Percentiles rank a stretch among this genome's conserved stretches.
These are phyloP conservation scores for Mortierella sp. DNA, from an alignment of 371 early-diverging fungal species.

Conservation along the genomic window DNA sequence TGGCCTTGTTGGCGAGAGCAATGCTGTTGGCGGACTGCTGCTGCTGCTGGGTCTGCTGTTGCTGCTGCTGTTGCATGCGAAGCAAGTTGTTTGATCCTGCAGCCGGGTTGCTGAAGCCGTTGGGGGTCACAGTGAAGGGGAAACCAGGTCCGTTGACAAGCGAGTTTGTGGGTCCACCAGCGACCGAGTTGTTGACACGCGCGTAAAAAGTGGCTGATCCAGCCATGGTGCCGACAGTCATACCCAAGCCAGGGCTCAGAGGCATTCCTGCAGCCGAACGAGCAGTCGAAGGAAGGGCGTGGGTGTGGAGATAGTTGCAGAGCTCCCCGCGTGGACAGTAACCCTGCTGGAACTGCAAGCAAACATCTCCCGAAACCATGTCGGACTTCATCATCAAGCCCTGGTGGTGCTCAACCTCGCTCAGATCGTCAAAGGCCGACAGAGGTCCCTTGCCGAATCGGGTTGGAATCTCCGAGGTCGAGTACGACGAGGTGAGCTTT, in stretches of 20 bases:
- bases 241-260: conserved; percentile 21
- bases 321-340: conserved; percentile 68
- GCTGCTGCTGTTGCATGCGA: conserved; percentile 27
- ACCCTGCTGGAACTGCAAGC: conserved; percentile 68
- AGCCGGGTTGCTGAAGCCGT: conserved; percentile 17
- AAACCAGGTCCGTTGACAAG: conserved; percentile 4
- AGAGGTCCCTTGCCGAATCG: conserved; percentile 26
- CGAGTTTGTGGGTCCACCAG: conserved; percentile 19
- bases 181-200: conserved; percentile 21
- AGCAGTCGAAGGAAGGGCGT: conserved; percentile 19
- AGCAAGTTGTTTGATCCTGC: conserved; percentile 23
- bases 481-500: conserved; percentile 45
- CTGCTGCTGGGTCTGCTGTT: conserved; percentile 42
- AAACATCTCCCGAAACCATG: conserved; percentile 46
- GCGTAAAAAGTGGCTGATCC: conserved; percentile 17
- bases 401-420: conserved; percentile 21
- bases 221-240: conserved; percentile 23
- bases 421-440: conserved; percentile 37
- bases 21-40: conserved; percentile 45
- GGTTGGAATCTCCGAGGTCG: conserved; percentile 44
- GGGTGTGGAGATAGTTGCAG: conserved; percentile 66
- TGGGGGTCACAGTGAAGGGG: conserved; percentile 23
- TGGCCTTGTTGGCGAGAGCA: conserved; percentile 32
- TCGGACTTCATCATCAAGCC: conserved; percentile 16
- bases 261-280: conserved; percentile 23